A percentile compares a stretch with the other conserved stretches of the same genome.
phyloP scores from a whole-genome alignment of 441 rosid species.

The Melastoma candidum region DNA sequence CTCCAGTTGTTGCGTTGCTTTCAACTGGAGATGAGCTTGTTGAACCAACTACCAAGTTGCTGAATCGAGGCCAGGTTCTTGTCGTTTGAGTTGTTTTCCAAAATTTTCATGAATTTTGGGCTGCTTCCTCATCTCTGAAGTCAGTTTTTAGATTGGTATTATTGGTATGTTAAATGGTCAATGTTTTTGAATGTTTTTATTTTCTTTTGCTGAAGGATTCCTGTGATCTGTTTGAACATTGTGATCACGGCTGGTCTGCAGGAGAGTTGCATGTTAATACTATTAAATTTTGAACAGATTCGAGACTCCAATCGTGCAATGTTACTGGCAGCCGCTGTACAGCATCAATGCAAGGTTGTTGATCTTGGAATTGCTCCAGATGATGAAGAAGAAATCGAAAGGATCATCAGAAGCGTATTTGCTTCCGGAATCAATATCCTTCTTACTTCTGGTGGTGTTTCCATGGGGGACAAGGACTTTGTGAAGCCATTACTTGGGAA shows the following conservation, averaged over 20 bases:
- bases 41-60: constrained; percentile 46
- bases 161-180: too few relatives aligned
- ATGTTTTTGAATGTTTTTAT: too few relatives aligned
- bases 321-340: constrained; percentile 71
- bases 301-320: constrained; percentile 95
- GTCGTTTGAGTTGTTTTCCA: not conserved
- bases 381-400: constrained; percentile 61
- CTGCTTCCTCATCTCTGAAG: too few relatives aligned
- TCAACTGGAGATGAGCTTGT: constrained; percentile 96
- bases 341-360: constrained; percentile 67
- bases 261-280: too few relatives aligned
- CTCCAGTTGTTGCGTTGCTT: constrained; percentile 78
- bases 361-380: constrained; percentile 87
- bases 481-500: constrained; percentile 74
- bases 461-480: constrained; percentile 97
- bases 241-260: constrained; percentile 8
- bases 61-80: constrained; percentile 81
- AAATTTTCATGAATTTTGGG: too few relatives aligned
- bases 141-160: too few relatives aligned
- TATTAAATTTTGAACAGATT: constrained; percentile 40
- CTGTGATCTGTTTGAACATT: not conserved
- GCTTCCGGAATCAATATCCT: constrained; percentile 68
- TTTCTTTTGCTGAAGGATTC: too few relatives aligned
- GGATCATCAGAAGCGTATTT: constrained; percentile 45
- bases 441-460: constrained; percentile 92